Conservation (phyloP, 2,329 filamentous ascomycete species). For the Talaromyces marneffei region DNA sequence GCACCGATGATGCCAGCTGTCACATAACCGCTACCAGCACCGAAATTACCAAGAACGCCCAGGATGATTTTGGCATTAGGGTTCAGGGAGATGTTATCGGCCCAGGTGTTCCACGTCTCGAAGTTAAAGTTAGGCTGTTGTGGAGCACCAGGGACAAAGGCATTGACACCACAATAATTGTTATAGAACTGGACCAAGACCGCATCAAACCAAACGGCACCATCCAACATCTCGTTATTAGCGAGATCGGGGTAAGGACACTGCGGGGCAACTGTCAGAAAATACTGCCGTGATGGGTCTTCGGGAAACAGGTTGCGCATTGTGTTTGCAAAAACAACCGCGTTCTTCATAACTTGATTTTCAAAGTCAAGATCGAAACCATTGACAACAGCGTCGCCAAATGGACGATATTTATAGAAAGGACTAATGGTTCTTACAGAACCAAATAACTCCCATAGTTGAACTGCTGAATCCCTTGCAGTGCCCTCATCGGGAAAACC, state of each 20-base stretch:
- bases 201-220: slow-evolving; percentile 53
- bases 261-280: slow-evolving; percentile 61
- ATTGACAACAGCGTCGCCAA: slow-evolving; percentile 60
- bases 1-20: slow-evolving; percentile 40
- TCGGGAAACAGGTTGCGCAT: slow-evolving; percentile 53
- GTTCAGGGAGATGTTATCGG: slow-evolving; percentile 52
- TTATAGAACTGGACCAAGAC: slow-evolving; percentile 64
- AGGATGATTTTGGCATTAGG: slow-evolving; percentile 55
- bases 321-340: slow-evolving; percentile 54
- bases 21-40: slow-evolving; percentile 52
- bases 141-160: slow-evolving; percentile 42
- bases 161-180: slow-evolving; percentile 58
- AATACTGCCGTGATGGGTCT: slow-evolving; percentile 49
- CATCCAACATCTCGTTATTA: slow-evolving; percentile 52
- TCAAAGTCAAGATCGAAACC: slow-evolving; percentile 77
- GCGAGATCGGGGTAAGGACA: slow-evolving; percentile 61
- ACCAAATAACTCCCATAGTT: slow-evolving; percentile 67
- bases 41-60: slow-evolving; percentile 53
- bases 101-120: slow-evolving; percentile 60
- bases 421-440: slow-evolving; percentile 42
- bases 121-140: slow-evolving; percentile 57
- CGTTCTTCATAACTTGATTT: slow-evolving; percentile 49
- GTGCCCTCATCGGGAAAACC: slow-evolving; percentile 52
- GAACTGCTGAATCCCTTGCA: slow-evolving; percentile 53
- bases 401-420: slow-evolving; percentile 61